Base-by-base conservation (phyloP, 2,329 filamentous ascomycete species). In the Sphaerulina musiva region DNA sequence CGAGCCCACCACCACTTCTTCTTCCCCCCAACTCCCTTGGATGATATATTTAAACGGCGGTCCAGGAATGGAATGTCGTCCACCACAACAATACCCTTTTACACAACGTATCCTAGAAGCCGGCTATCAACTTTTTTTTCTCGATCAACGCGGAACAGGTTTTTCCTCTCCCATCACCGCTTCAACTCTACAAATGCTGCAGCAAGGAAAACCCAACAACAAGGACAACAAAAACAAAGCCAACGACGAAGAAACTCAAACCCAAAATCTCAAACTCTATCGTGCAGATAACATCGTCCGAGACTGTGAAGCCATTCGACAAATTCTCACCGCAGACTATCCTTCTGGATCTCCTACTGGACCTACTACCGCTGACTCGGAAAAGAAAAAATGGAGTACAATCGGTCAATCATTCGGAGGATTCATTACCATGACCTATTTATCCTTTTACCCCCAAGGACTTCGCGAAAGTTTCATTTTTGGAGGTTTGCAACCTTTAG, bases 331-430 rank as follows among this genome's bases (percentile, higher is more conserved):
- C 0, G 74, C 77, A 4, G 81, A 84, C 48, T 87, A 83, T 63
- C 83, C 86, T 0, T 75, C 80, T 20, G 14, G 14, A n/a, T n/a
- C n/a, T n/a, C n/a, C n/a, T n/a, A n/a, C n/a, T n/a, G n/a, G n/a
- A n/a, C n/a, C 14, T 17, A 17, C 14, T 17, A 17, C 14, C 14
- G 14, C 14, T 17, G 14, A 17, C 14, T 17, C 14, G 14, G 81
- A 85, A 46, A 83, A 86, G 67, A 81, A 83, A 68, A 84, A 85
- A 68, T 96, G 91, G 92, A 86, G 84, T 54, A 80, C 93, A 31
- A 85, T 95, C 58, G 92, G 92, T 7, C 92, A 96, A 73, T 91
- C 86, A 12, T 97, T 95, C 70, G 92, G 92, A 39, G 92, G 92
- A 1, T 96, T 95, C 70, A 88, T 90, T 66, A 80, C 78, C 46